Evolutionary conservation across 2,329 filamentous ascomycete genomes (phyloP), one percentile per base, ranked within the genome.

Genomic region (Sclerotiophoma versabilis): DNA sequence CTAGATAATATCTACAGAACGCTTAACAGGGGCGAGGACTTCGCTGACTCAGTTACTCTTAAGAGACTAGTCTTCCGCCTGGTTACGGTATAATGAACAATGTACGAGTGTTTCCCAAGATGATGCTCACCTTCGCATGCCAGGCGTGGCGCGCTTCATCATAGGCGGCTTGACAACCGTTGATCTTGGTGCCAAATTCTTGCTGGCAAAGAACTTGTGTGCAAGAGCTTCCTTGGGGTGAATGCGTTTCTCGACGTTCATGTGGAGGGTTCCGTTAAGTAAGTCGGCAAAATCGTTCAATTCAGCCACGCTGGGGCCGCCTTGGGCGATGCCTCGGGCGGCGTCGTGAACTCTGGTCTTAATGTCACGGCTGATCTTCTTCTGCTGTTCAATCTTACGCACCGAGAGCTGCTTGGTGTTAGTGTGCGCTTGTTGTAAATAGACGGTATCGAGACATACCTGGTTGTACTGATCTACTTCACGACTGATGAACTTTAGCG

Each of bases 191-290:
- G 58, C 38, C 14, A 63, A n/a, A n/a, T 51, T 65, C 43, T 64
- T 65, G 41, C 48, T 59, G n/a, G 57, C 79, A 65, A 98, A 92
- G 76, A 98, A 98, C 1, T 90, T 90, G 79, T 98, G 93, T 70
- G 87, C 88, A 65, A 98, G 79, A 42, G 95, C 95, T 69, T 98
- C 93, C 12, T 84, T 81, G 0, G 95, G 91, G 39, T 90, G 93
- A 68, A 95, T 90, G 59, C 95, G 85, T 81, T 96, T 96, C 73
- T 96, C 93, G 0, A 93, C 92, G 70, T 98, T 96, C 60, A 98
- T 83, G 54, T 88, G 87, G 60, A 99, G 81, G 72, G 93, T 98
- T 49, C 90, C 88, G 70, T 96, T 93, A 52, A 99, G 78, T 42
- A 99, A 79, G 75, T 98, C 93, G 63, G 92, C 83, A 75, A 99